Base-by-base conservation (phyloP, 352 stramenopile species). In the Pseudoperonospora humuli region DNA sequence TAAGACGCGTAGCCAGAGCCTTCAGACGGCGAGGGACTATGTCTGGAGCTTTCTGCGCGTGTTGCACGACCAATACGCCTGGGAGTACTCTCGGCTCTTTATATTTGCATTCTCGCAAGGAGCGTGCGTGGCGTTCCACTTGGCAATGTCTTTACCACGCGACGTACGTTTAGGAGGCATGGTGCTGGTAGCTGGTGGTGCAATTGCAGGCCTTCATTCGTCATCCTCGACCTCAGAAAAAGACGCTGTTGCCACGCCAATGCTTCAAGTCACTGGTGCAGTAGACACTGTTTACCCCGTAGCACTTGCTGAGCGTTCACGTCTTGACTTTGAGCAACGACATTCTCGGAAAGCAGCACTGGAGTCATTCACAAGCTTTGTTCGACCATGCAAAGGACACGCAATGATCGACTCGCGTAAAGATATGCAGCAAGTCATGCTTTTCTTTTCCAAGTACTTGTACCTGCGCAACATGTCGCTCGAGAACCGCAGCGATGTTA, bases 61-160 rank as follows among this genome's bases (percentile, higher is more conserved):
- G 15, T 57, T 86, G 15, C 70, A 74, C 15, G 44, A 68, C 24
- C 20, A 39, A 13, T 84, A 83, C 42, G 50, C 31, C 11, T 86
- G 75, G 75, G 56, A 35, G 7, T 66, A 66, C 28, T 62, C 75
- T 15, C 61, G 70, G 27, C 31, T 86, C 17, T 83, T 83, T 39
- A 45, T 86, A 24, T 75, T 86, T 23, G 75, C 59, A 1, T 84
- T 82, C 43, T 84, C 75, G 0, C 75, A 86, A 31, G 75, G 72
- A 32, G 75, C 72, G 2, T 79, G 65, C 27, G 65, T 84, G 9
- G 72, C 70, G 18, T 84, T 77, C 54, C 64, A 86, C 26, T 42
- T 65, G 42, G 58, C 67, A 7, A 67, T 74, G 53, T 77, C 65
- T 18, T 44, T 69, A 15, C 54, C 43, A 1, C 38, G 36, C 10